Evolutionary conservation across 345 rosid species (phyloP).

Genomic region (Pelargonium nanum): DNA sequence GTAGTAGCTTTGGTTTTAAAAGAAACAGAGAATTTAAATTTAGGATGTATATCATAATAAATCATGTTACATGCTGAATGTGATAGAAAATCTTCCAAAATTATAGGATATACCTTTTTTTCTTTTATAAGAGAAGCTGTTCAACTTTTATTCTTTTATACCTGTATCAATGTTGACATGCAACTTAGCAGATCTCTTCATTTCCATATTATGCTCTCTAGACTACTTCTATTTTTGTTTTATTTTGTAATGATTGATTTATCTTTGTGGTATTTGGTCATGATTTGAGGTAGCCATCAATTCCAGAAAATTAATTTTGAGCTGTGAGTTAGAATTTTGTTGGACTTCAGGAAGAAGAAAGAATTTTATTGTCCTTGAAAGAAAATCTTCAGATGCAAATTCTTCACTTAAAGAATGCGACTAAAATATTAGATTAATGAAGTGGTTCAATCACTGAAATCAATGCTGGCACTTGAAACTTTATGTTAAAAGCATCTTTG

Average conservation of each 20-base stretch:
- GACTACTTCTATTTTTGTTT: background rate
- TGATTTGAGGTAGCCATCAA: background rate
- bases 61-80: too few species aligned
- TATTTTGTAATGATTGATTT: background rate
- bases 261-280: background rate
- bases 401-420: too few species aligned
- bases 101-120: too few species aligned
- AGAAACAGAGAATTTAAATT: too few species aligned
- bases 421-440: too few species aligned
- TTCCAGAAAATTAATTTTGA: background rate
- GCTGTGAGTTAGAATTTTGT: too few species aligned
- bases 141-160: background rate
- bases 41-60: too few species aligned
- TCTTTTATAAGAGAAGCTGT: background rate
- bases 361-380: too few species aligned
- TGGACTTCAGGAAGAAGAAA: background rate
- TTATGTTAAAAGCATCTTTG: background rate
- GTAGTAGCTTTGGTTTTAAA: too few species aligned
- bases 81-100: too few species aligned
- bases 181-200: background rate
- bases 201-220: background rate
- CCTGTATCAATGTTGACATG: background rate
- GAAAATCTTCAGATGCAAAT: background rate
- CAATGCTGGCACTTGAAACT: background rate
- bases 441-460: too few species aligned